Evolutionary conservation across 164 flowering plant species (phyloP).

Genomic region (Santalum album): DNA sequence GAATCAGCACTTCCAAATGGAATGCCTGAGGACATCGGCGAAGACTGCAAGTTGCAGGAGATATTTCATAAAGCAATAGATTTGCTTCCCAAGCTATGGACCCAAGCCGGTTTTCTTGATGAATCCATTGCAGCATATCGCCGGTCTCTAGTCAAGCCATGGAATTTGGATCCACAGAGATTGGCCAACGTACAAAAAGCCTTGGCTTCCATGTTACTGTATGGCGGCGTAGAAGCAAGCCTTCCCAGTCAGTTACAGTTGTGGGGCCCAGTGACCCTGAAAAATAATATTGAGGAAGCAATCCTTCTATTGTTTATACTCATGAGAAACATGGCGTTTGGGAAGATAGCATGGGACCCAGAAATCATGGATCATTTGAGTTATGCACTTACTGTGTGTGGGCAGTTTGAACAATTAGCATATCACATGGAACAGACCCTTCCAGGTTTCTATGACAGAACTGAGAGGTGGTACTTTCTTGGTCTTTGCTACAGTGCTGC

Average conservation of each 20-base stretch:
- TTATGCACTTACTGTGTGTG: constrained; percentile 62
- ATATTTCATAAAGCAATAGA: constrained; percentile 82
- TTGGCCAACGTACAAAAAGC: constrained; percentile 67
- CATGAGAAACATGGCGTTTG: constrained; percentile 44
- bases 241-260: constrained; percentile 42
- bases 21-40: constrained; percentile 39
- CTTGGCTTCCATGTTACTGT: constrained; percentile 57
- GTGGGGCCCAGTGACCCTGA: constrained; percentile 36
- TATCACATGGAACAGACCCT: constrained; percentile 68
- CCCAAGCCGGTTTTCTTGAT: constrained; percentile 55
- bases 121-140: constrained; percentile 82
- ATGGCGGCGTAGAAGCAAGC: constrained; percentile 67
- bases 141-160: constrained; percentile 65
- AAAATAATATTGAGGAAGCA: constrained; percentile 67
- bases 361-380: constrained; percentile 76
- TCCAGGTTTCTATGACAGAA: constrained; percentile 61
- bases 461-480: constrained; percentile 84
- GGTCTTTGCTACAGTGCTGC: constrained; percentile 85
- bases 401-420: constrained; percentile 56
- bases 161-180: constrained; percentile 68
- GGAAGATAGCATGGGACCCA: constrained; percentile 71
- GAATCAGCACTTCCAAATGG: constrained; percentile 83
- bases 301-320: constrained; percentile 64
- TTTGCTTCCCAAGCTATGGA: constrained; percentile 77
- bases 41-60: constrained; percentile 79